Percentiles rank a stretch among this genome's conserved stretches.
These are phyloP conservation scores for Talaromyces stipitatus DNA, from an alignment of 495 filamentous ascomycete genomes.

Conservation along the genomic window DNA sequence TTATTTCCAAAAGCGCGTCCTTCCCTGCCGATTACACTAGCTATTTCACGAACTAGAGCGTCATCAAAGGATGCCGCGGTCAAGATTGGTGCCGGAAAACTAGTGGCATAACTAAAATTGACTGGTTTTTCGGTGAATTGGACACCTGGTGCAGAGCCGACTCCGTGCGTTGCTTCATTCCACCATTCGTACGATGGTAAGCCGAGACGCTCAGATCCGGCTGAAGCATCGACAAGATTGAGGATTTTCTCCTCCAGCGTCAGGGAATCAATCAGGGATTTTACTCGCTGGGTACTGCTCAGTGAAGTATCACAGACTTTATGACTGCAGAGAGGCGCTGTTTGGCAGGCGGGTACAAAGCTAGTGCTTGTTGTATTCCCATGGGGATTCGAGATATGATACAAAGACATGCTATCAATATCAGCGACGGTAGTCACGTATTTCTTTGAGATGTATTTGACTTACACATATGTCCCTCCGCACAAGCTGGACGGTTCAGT, in stretches of 20 bases:
- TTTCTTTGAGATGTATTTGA: not conserved
- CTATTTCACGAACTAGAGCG: conserved; percentile 39
- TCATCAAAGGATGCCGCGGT: conserved; percentile 50
- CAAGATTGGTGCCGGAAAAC: conserved; percentile 46
- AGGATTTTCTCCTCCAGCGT: conserved; percentile 41
- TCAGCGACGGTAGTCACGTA: not conserved
- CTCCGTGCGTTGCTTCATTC: conserved; percentile 44
- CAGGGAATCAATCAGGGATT: conserved; percentile 17
- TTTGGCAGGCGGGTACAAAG: not conserved
- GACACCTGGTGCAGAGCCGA: conserved; percentile 38
- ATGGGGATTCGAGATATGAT: not conserved
- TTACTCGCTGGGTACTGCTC: conserved; percentile 25
- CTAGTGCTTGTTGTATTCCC: not conserved
- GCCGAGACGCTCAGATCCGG: conserved; percentile 42
- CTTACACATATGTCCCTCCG: not conserved
- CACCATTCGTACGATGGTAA: conserved; percentile 44
- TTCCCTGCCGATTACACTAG: conserved; percentile 45
- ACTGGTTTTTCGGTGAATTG: conserved; percentile 31
- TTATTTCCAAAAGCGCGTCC: conserved; percentile 52
- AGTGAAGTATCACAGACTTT: conserved; percentile 30
- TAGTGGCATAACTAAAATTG: conserved; percentile 45
- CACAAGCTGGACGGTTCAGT: not conserved
- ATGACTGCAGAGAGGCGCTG: not conserved
- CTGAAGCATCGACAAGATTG: conserved; percentile 35
- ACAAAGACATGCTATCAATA: not conserved